Evolutionary conservation across 148 eudicot genomes (phyloP).

Genomic region (Rhododendron mucronatum): DNA sequence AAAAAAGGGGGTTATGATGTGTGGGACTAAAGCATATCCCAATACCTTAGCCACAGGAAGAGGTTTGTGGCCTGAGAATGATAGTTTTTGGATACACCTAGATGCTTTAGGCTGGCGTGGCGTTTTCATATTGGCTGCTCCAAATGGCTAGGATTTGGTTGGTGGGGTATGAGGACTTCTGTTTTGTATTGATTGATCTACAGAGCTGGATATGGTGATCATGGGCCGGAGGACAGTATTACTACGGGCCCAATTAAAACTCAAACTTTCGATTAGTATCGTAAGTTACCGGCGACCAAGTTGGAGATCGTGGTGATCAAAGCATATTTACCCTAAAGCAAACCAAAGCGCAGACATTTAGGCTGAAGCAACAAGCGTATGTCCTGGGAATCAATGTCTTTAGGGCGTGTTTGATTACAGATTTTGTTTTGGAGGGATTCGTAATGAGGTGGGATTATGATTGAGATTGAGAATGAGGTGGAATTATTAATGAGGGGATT

Average conservation of each 20-base stretch:
- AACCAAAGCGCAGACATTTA: too few relatives aligned
- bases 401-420: too few relatives aligned
- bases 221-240: background rate
- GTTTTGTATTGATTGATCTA: background rate
- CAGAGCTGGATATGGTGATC: background rate
- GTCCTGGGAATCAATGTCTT: too few relatives aligned
- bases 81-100: constrained; percentile 28
- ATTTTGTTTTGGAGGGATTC: too few relatives aligned
- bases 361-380: too few relatives aligned
- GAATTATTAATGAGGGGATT: too few relatives aligned
- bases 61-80: constrained; percentile 32
- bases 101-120: constrained; percentile 39
- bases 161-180: background rate
- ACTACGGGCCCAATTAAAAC: background rate
- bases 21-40: background rate
- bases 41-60: constrained; percentile 31
- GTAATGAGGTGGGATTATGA: too few relatives aligned
- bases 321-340: too few relatives aligned
- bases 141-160: constrained; percentile 37
- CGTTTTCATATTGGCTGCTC: constrained; percentile 11
- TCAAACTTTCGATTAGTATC: too few relatives aligned
- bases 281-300: too few relatives aligned
- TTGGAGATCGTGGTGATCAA: too few relatives aligned
- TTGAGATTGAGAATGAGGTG: too few relatives aligned
- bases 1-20: background rate